A percentile compares a stretch with the other conserved stretches of the same genome.
phyloP scores from a whole-genome alignment of 805 yeast genomes.

The Lipomyces oligophaga region DNA sequence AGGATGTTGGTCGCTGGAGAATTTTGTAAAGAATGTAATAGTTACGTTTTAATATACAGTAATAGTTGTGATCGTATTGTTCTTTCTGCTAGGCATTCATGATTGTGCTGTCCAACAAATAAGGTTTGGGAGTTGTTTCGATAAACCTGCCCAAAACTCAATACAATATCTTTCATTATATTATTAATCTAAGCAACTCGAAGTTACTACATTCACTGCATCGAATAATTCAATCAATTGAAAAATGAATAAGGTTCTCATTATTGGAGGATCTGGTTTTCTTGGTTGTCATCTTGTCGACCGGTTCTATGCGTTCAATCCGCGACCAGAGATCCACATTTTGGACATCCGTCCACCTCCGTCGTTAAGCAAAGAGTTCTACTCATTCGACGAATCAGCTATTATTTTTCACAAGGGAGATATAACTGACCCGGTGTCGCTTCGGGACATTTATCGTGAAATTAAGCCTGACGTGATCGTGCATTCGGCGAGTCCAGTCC shows the following conservation, averaged over 20 bases:
- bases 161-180: too few relatives aligned
- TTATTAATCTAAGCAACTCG: too few relatives aligned
- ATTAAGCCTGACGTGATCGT: conserved; percentile 73
- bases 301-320: conserved; percentile 64
- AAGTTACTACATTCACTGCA: too few relatives aligned
- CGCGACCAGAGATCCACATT: conserved; percentile 73
- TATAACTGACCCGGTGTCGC: conserved; percentile 60
- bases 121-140: too few relatives aligned
- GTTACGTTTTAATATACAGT: too few relatives aligned
- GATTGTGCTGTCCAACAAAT: too few relatives aligned
- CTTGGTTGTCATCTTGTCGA: conserved; percentile 87
- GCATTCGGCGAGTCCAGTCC: conserved; percentile 96
- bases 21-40: background rate
- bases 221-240: too few relatives aligned
- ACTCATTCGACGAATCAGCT: conserved; percentile 58
- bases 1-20: conserved; percentile 1
- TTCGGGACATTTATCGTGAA: conserved; percentile 54
- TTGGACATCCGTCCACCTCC: conserved; percentile 88
- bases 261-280: conserved; percentile 96
- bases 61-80: too few relatives aligned
- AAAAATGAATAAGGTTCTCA: conserved; percentile 53
- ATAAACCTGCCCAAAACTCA: too few relatives aligned
- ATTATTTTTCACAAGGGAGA: conserved; percentile 76
- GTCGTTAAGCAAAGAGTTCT: conserved; percentile 56
- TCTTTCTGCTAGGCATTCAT: too few relatives aligned